These are phyloP conservation scores for Wickerhamiella musiphila DNA, from an alignment of 805 yeast species.

Conservation along the genomic window DNA sequence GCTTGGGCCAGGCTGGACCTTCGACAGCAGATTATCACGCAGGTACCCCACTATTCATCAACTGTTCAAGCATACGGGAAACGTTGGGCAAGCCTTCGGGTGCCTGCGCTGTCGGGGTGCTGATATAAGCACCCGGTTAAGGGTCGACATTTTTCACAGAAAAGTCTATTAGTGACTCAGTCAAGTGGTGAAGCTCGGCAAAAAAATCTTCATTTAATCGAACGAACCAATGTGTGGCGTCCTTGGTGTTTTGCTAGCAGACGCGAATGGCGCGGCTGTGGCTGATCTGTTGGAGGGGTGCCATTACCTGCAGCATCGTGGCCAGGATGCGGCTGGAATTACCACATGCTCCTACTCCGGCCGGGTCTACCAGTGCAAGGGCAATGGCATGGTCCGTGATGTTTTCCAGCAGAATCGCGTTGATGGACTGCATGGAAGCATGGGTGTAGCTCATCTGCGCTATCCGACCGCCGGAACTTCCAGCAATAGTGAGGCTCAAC, in stretches of 20 bases:
- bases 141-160: too few species aligned
- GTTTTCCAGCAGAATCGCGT: conserved; percentile 79
- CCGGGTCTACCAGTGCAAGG: conserved; percentile 90
- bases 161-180: too few species aligned
- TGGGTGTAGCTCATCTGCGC: conserved; percentile 89
- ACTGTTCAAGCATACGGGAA: too few species aligned
- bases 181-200: too few species aligned
- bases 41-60: too few species aligned
- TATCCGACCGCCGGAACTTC: conserved; percentile 96
- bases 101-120: too few species aligned
- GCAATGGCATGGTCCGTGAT: conserved; percentile 97
- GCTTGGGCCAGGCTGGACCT: too few species aligned
- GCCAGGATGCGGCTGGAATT: conserved; percentile 99
- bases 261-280: conserved; percentile 56
- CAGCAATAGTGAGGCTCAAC: conserved; percentile 95
- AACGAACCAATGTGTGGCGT: conserved; percentile 70
- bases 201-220: too few species aligned
- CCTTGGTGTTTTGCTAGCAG: conserved; percentile 70
- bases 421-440: conserved; percentile 66
- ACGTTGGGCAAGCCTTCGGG: too few species aligned
- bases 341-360: conserved; percentile 91
- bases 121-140: too few species aligned
- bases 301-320: conserved; percentile 86
- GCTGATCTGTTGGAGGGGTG: conserved; percentile 87
- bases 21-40: too few species aligned